phyloP scores from a whole-genome alignment of 2,329 filamentous ascomycete genomes.

The Cercospora sojina region DNA sequence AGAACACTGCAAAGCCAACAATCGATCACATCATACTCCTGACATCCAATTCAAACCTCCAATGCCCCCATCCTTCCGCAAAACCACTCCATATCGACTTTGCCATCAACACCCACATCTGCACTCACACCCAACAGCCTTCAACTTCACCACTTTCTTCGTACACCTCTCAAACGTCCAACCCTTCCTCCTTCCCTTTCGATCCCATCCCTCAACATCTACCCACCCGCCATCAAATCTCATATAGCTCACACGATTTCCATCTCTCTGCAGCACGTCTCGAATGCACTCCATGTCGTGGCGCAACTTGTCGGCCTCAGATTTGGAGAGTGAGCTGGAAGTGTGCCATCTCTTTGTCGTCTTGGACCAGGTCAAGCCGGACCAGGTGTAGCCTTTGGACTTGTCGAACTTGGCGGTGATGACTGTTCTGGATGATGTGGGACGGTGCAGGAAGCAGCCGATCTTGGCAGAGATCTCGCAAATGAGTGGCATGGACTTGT shows the following conservation, averaged over 20 bases:
- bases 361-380: background rate
- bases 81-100: background rate
- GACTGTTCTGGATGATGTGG: background rate
- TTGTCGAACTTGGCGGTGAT: background rate
- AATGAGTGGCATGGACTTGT: background rate
- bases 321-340: background rate
- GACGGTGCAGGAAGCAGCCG: background rate
- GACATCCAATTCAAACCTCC: background rate
- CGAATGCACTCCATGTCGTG: conserved; percentile 8
- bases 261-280: background rate
- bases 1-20: background rate
- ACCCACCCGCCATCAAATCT: conserved; percentile 3
- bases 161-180: conserved; percentile 4
- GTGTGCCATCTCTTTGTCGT: background rate
- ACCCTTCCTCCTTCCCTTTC: background rate
- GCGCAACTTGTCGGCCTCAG: background rate
- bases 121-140: background rate
- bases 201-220: background rate
- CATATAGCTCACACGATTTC: background rate
- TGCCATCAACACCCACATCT: background rate
- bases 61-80: background rate
- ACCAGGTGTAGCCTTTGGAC: background rate
- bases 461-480: background rate
- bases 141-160: background rate
- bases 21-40: background rate